Conservation (phyloP, 306 rosid genomes). For the Vicia villosa region DNA sequence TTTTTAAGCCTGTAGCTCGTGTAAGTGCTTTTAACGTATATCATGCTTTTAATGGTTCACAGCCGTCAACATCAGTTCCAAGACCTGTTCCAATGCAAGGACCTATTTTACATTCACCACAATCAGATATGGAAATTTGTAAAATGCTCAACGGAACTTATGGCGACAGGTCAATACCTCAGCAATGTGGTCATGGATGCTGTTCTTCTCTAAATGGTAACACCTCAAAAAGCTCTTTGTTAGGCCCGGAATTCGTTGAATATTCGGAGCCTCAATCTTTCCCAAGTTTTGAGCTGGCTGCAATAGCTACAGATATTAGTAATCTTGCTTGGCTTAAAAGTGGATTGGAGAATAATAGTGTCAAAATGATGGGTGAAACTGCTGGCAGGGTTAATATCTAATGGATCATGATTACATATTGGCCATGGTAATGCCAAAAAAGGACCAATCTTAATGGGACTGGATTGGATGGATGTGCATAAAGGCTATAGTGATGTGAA, state of each 20-base stretch:
- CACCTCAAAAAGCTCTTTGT: constrained; percentile 49
- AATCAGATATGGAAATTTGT: constrained; percentile 55
- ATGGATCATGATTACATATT: constrained; percentile 51
- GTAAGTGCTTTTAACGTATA: constrained; percentile 83
- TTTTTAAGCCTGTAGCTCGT: constrained; percentile 75
- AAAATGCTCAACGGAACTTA: constrained; percentile 62
- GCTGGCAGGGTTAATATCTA: constrained; percentile 51
- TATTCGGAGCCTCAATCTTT: constrained; percentile 72
- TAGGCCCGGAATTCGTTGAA: constrained; percentile 92
- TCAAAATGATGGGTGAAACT: constrained; percentile 65
- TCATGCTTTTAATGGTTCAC: constrained; percentile 54
- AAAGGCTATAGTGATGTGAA: constrained; percentile 28
- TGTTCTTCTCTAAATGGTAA: constrained; percentile 46
- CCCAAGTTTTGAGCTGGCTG: constrained; percentile 86
- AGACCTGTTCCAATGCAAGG: constrained; percentile 71
- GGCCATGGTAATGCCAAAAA: constrained; percentile 43
- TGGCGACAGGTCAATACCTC: constrained; percentile 59
- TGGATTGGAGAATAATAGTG: constrained; percentile 83
- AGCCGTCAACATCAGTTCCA: constrained; percentile 43
- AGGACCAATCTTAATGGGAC: constrained; percentile 1
- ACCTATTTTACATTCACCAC: constrained; percentile 57
- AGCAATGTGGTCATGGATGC: constrained; percentile 84
- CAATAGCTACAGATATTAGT: constrained; percentile 87
- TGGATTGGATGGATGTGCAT: constrained; percentile 14
- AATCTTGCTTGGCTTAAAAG: constrained; percentile 96